Conservation (phyloP, 2,329 filamentous ascomycete species). For the Phaeophleospora eucalypticola region DNA sequence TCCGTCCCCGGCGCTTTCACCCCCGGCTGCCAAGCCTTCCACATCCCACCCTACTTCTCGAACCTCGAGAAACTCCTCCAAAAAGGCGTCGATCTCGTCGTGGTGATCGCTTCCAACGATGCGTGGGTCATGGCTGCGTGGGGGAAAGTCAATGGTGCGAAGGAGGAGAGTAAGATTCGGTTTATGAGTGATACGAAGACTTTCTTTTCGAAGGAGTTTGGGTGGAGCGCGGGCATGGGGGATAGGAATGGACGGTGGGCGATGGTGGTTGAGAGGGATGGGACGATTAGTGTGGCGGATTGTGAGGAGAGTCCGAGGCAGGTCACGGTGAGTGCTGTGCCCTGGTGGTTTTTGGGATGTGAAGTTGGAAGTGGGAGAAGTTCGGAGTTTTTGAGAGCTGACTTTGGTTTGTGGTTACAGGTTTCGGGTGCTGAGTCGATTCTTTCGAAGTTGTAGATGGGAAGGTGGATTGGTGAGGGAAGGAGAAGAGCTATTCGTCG, state of each 20-base stretch:
- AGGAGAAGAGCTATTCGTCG: too few species aligned
- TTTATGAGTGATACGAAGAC: constrained; percentile 72
- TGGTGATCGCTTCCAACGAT: constrained; percentile 82
- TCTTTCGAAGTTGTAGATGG: constrained; percentile 25
- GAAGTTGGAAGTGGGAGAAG: too few species aligned
- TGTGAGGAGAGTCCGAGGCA: constrained; percentile 57
- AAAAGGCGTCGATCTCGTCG: constrained; percentile 79
- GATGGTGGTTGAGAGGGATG: constrained; percentile 65
- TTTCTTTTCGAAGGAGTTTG: constrained; percentile 72
- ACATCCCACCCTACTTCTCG: constrained; percentile 75
- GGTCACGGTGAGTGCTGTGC: too few species aligned
- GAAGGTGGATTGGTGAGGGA: too few species aligned
- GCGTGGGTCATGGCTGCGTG: constrained; percentile 65
- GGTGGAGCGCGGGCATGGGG: constrained; percentile 65
- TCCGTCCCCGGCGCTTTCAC: constrained; percentile 70
- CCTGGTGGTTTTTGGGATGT: too few species aligned
- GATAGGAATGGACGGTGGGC: constrained; percentile 75
- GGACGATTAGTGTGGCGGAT: constrained; percentile 77
- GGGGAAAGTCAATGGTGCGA: constrained; percentile 78
- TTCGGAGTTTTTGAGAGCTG: too few species aligned
- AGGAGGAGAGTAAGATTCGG: constrained; percentile 66
- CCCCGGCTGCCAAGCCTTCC: constrained; percentile 75
- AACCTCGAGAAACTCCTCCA: constrained; percentile 65
- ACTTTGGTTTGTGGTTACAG: too few species aligned
- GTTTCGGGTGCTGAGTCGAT: constrained; percentile 26